A percentile compares a stretch with the other conserved stretches of the same genome.
phyloP scores from a whole-genome alignment of 495 filamentous ascomycete genomes.

The Neurospora tetraspora region DNA sequence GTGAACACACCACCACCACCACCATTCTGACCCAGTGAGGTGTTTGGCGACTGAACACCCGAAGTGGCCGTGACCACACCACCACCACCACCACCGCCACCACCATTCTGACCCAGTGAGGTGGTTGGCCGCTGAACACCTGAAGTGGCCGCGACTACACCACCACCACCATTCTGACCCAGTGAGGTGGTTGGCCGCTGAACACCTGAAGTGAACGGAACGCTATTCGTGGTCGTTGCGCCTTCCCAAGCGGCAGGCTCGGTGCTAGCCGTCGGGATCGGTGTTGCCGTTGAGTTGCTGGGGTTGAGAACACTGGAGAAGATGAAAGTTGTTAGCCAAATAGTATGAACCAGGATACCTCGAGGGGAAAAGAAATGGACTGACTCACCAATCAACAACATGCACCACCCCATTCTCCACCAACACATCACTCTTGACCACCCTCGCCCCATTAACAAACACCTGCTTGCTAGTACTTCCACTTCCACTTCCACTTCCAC shows the following conservation, averaged over 20 bases:
- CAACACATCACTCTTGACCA: constrained; percentile 38
- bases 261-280: constrained; percentile 30
- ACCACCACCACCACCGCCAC: background rate
- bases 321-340: background rate
- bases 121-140: constrained; percentile 22
- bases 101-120: background rate
- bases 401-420: constrained; percentile 45
- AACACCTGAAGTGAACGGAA: constrained; percentile 39
- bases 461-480: constrained; percentile 18
- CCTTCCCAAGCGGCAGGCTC: constrained; percentile 42
- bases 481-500: background rate
- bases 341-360: no score
- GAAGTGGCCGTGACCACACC: background rate
- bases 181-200: constrained; percentile 11
- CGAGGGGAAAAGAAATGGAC: background rate
- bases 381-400: constrained; percentile 37
- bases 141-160: constrained; percentile 26
- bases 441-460: constrained; percentile 42
- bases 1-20: background rate
- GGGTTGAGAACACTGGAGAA: constrained; percentile 19
- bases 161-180: background rate
- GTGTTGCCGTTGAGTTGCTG: constrained; percentile 18
- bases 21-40: background rate
- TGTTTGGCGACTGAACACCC: constrained; percentile 19
- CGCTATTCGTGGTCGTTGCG: constrained; percentile 30